A percentile compares a stretch with the other conserved stretches of the same genome.
These are phyloP conservation scores for Mallotus nudiflorus DNA, from an alignment of 345 rosid genomes.

Conservation along the genomic window DNA sequence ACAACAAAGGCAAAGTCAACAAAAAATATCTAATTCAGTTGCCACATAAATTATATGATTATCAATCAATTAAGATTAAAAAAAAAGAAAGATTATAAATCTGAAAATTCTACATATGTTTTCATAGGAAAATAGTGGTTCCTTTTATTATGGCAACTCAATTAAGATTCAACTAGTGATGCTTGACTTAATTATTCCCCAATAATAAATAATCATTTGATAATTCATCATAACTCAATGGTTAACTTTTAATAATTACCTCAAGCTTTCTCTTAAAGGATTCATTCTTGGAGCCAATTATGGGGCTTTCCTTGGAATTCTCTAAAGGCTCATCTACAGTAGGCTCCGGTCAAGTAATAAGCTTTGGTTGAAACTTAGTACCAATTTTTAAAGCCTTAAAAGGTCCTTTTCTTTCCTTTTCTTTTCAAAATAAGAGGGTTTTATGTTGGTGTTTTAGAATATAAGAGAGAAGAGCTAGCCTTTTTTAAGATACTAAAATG, in stretches of 20 bases:
- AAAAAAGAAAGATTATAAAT: too few relatives aligned
- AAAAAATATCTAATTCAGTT: neutral
- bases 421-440: slow-evolving; percentile 4
- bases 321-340: slow-evolving; percentile 39
- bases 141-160: too few relatives aligned
- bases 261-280: slow-evolving; percentile 31
- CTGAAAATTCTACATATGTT: too few relatives aligned
- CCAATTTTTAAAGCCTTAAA: slow-evolving; percentile 71
- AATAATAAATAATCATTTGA: neutral
- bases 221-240: too few relatives aligned
- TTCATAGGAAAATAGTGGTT: too few relatives aligned
- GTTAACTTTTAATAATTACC: slow-evolving; percentile 38
- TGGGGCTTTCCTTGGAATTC: slow-evolving; percentile 35
- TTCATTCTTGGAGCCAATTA: slow-evolving; percentile 22
- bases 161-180: slow-evolving; percentile 5
- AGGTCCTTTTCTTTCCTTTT: neutral
- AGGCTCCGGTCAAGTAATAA: slow-evolving; percentile 37
- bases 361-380: slow-evolving; percentile 55
- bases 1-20: too few relatives aligned
- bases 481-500: neutral
- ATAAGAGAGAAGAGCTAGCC: neutral
- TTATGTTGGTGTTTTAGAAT: slow-evolving; percentile 4
- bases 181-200: neutral
- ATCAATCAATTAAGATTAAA: too few relatives aligned
- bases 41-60: too few relatives aligned